A percentile compares a stretch with the other conserved stretches of the same genome.
These are phyloP conservation scores for Spatholobus suberectus DNA, from an alignment of 306 rosid species.

Conservation along the genomic window DNA sequence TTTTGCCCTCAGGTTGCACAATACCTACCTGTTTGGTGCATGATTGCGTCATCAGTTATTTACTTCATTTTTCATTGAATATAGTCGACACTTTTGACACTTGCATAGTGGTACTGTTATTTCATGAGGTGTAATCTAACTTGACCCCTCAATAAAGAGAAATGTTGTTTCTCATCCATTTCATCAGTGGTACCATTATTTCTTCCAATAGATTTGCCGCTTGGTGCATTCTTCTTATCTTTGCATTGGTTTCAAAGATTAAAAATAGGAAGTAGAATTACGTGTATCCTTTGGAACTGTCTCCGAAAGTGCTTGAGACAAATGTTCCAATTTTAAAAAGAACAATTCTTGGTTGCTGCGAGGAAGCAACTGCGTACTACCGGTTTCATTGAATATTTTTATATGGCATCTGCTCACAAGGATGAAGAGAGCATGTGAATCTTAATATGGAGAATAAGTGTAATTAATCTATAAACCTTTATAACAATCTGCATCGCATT, in stretches of 20 bases:
- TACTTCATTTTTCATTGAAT: neutral
- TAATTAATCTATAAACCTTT: too few relatives aligned
- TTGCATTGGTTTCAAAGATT: neutral
- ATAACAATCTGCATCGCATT: too few relatives aligned
- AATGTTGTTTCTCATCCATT: neutral
- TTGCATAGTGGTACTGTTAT: too few relatives aligned
- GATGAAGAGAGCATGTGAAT: neutral
- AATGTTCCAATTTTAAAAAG: neutral
- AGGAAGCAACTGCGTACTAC: neutral
- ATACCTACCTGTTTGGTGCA: neutral
- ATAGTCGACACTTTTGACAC: neutral
- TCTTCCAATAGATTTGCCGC: neutral
- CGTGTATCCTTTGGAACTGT: neutral
- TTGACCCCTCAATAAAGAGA: neutral
- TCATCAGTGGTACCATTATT: neutral
- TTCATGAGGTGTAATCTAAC: neutral
- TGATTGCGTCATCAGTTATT: conserved; percentile 4
- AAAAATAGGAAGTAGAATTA: neutral
- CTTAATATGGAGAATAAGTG: too few relatives aligned
- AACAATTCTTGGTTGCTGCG: neutral
- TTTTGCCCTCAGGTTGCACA: neutral
- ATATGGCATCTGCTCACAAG: too few relatives aligned
- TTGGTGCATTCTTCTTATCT: neutral
- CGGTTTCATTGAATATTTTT: neutral
- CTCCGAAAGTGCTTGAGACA: neutral